Conservation (phyloP, 805 yeast species). For the Myxozyma monticola region DNA sequence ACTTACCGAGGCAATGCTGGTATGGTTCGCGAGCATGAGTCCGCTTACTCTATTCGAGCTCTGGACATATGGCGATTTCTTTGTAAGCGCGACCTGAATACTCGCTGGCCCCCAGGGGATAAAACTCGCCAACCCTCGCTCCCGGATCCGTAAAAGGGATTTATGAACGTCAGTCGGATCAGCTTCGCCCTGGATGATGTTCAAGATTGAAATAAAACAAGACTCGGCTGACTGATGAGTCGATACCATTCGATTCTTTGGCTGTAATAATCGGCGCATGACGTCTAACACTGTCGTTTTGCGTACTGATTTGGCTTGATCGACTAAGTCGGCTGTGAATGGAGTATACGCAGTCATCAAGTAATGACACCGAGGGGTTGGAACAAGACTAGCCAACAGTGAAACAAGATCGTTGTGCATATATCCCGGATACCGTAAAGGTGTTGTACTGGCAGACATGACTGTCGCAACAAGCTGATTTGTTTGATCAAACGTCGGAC, state of each 20-base stretch:
- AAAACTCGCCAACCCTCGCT: conserved; percentile 55
- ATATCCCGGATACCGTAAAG: conserved; percentile 87
- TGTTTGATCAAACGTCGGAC: conserved; percentile 72
- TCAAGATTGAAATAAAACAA: conserved; percentile 66
- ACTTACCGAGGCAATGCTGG: conserved; percentile 58
- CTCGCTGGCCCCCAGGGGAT: conserved; percentile 85
- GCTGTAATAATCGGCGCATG: conserved; percentile 75
- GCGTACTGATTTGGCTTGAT: conserved; percentile 58
- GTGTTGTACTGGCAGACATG: conserved; percentile 80
- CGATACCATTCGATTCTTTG: conserved; percentile 70
- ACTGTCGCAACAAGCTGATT: conserved; percentile 85
- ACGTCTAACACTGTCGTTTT: conserved; percentile 82
- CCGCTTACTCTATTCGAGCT: conserved; percentile 63
- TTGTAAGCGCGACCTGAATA: conserved; percentile 74
- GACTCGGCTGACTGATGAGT: conserved; percentile 47
- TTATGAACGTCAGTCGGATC: conserved; percentile 68
- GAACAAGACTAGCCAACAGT: conserved; percentile 76
- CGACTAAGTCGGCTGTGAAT: conserved; percentile 67
- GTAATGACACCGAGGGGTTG: conserved; percentile 82
- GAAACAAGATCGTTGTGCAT: conserved; percentile 84
- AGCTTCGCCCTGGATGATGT: conserved; percentile 64
- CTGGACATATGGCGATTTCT: conserved; percentile 61
- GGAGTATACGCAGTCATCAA: conserved; percentile 73
- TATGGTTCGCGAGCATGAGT: conserved; percentile 77
- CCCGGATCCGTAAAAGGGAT: conserved; percentile 44